These are phyloP conservation scores for Adansonia gregorii DNA, from an alignment of 441 rosid species.

Conservation along the genomic window DNA sequence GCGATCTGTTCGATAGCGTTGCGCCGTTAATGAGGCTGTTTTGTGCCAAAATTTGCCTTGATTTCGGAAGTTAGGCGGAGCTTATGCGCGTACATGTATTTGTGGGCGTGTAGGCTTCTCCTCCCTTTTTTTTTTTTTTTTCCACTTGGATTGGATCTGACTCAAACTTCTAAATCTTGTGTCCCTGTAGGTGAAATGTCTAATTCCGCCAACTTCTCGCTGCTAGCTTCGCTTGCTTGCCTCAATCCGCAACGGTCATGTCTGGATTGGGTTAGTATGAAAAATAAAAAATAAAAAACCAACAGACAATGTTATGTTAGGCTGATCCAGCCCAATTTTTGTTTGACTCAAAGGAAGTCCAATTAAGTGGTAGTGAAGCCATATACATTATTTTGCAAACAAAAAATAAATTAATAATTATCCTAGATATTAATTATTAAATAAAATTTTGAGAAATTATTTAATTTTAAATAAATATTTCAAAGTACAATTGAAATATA, in stretches of 20 bases:
- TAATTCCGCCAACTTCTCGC: neutral
- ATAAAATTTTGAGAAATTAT: no score
- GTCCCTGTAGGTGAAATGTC: constrained; percentile 24
- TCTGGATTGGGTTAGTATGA: constrained; percentile 5
- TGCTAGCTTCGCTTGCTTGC: constrained; percentile 4
- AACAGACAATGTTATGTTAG: no score
- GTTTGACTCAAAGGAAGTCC: no score
- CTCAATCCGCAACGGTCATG: neutral
- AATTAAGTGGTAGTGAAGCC: no score
- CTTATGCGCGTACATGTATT: neutral
- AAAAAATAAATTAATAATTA: no score
- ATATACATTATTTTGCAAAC: no score
- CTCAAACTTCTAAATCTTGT: constrained; percentile 26
- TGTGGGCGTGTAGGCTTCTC: neutral
- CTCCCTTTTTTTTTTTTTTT: neutral
- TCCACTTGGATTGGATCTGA: constrained; percentile 37
- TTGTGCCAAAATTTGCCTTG: constrained; percentile 13
- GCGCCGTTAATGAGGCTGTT: neutral
- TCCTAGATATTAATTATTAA: no score
- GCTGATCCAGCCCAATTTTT: no score
- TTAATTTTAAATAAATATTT: no score
- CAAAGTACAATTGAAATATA: no score
- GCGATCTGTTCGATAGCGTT: constrained; percentile 9
- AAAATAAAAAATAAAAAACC: neutral
- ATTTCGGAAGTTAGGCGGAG: neutral